Percentiles rank a stretch among this genome's conserved stretches.
Evolutionary conservation across 257 asterid species (phyloP).

Genomic region (Lycium barbarum): DNA sequence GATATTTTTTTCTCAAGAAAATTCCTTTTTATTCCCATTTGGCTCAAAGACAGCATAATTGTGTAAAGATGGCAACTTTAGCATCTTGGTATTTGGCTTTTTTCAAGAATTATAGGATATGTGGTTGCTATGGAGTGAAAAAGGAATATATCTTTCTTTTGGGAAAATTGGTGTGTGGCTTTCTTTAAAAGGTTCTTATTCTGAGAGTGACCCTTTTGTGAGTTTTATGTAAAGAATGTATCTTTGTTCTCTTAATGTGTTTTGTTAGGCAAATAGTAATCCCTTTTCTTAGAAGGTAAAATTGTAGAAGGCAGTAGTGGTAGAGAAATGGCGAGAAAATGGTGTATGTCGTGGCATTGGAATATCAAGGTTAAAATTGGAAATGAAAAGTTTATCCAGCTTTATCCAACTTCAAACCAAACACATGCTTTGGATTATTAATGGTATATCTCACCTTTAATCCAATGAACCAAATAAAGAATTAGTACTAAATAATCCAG

Average conservation of each 20-base stretch:
- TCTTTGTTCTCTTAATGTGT: background rate
- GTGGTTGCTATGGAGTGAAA: slow-evolving; percentile 21
- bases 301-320: background rate
- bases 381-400: too few species aligned
- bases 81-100: slow-evolving; percentile 43
- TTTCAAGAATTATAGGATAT: slow-evolving; percentile 32
- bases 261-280: slow-evolving; percentile 12
- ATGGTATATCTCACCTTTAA: too few species aligned
- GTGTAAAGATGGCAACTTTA: slow-evolving; percentile 48
- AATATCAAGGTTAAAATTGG: too few species aligned
- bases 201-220: slow-evolving; percentile 9
- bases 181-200: background rate
- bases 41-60: slow-evolving; percentile 26
- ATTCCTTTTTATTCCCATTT: too few species aligned
- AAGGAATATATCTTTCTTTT: slow-evolving; percentile 40
- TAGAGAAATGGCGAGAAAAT: slow-evolving; percentile 58
- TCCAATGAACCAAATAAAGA: too few species aligned
- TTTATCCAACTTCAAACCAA: too few species aligned
- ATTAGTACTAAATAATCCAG: too few species aligned
- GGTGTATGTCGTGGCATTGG: slow-evolving; percentile 41
- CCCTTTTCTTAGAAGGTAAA: background rate
- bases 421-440: too few species aligned
- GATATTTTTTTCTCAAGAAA: slow-evolving; percentile 35
- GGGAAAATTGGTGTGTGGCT: too few species aligned
- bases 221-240: slow-evolving; percentile 3